Conservation (phyloP, 768 basidiomycete genomes). For the Imleria badia region DNA sequence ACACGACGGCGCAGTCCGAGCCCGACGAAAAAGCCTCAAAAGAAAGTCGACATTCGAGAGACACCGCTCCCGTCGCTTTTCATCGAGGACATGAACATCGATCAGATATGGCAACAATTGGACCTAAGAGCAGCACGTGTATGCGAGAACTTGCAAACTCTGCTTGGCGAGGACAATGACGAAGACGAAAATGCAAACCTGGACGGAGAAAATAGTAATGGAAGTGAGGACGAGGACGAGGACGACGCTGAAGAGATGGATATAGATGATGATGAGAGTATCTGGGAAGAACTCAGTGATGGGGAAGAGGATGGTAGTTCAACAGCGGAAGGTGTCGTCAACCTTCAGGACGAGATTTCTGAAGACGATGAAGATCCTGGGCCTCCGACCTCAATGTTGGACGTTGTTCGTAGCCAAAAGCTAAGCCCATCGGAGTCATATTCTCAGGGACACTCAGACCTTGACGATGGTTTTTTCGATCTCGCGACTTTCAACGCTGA, state of each 20-base stretch:
- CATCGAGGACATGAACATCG: slow-evolving; percentile 74
- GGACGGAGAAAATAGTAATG: slow-evolving; percentile 21
- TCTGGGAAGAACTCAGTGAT: slow-evolving; percentile 28
- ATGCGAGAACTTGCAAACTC: slow-evolving; percentile 65
- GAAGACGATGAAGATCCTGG: slow-evolving; percentile 37
- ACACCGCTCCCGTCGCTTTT: slow-evolving; percentile 81
- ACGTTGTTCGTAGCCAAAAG: slow-evolving; percentile 24
- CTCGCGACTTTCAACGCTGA: slow-evolving; percentile 86
- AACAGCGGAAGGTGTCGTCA: slow-evolving; percentile 22
- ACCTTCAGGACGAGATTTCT: slow-evolving; percentile 40
- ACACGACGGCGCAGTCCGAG: slow-evolving; percentile 44
- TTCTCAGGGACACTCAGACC: slow-evolving; percentile 40
- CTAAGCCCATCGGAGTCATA: slow-evolving; percentile 19
- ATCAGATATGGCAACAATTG: slow-evolving; percentile 93
- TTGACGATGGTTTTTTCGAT: slow-evolving; percentile 92
- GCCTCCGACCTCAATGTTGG: slow-evolving; percentile 25
- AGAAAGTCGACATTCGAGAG: slow-evolving; percentile 38
- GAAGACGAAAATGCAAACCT: slow-evolving; percentile 24
- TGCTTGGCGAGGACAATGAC: slow-evolving; percentile 52
- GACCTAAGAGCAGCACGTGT: slow-evolving; percentile 76
- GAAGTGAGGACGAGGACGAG: slow-evolving; percentile 23
- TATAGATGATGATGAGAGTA: slow-evolving; percentile 22
- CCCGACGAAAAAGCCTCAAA: slow-evolving; percentile 32
- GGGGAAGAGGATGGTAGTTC: slow-evolving; percentile 30
- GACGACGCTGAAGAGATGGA: slow-evolving; percentile 32